Base-by-base conservation (phyloP, 371 early-diverging fungal species). In the Actinomucor elegans region DNA sequence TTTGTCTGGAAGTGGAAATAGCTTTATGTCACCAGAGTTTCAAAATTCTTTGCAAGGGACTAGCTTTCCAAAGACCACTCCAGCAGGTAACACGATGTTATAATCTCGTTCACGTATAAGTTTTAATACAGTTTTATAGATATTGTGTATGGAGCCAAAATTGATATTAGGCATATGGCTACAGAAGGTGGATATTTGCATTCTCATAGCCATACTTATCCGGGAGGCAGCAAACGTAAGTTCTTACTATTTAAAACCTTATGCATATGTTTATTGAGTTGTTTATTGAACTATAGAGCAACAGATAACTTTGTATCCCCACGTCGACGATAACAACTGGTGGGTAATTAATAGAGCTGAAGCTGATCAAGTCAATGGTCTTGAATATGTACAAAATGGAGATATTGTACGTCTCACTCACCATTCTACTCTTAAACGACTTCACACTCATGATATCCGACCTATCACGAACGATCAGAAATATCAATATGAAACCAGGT, bases 11-110 rank as follows among this genome's bases (percentile, higher is more conserved):
- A 84, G 94, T 8, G 98, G 98, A 14, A 96, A 95, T 66, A 79
- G 74, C 2, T 94, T 92, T 74, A 94, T 95, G 91, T 87, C 87
- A 43, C 76, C 91, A 10, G 72, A 73, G 40, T 98, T 98, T 77
- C 96, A 97, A 65, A 83, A 86, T 38, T 87, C 89, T 33, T 76
- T 98, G 10, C 51, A 62, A 4, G 93, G 92, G 38, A 89, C 81
- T 65, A 75, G 81, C 12, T 77, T 91, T 67, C 64, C 68, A 4
- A 79, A 79, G 43, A 28, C 24, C 10, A 63, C 66, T 4, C 59
- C 52, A 12, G 41, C 55, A 20, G 72, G 69, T 61, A 48, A 9
- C 37, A 42, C 28, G 28, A 18, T 26, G 12, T 23, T 6, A 18
- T 5, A 29, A 8, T 14, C 11, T n/a, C n/a, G n/a, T n/a, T n/a